phyloP scores from a whole-genome alignment of 768 basidiomycete species.

The Dacryopinax spathularia region DNA sequence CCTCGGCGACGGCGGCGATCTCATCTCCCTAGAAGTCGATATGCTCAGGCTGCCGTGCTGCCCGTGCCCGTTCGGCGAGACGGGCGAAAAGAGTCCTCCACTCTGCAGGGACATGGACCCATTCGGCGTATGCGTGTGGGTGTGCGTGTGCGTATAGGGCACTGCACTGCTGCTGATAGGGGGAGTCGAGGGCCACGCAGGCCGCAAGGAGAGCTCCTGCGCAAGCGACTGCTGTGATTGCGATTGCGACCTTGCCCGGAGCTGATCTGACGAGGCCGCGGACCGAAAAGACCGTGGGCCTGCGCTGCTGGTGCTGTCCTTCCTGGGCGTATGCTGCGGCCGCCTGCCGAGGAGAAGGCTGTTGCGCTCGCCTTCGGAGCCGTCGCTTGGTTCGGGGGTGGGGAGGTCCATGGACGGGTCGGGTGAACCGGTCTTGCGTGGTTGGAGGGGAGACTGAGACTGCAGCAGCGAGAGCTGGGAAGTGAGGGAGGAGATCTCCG shows the following conservation, averaged over 20 bases:
- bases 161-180: slow-evolving; percentile 11
- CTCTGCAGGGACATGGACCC: slow-evolving; percentile 6
- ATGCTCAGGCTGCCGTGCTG: background rate
- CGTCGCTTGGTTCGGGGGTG: background rate
- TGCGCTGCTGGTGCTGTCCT: slow-evolving; percentile 29
- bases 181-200: slow-evolving; percentile 23
- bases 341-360: background rate
- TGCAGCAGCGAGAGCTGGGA: slow-evolving; percentile 54
- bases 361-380: background rate
- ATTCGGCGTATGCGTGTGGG: background rate
- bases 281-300: slow-evolving; percentile 66
- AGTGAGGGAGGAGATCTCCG: slow-evolving; percentile 84
- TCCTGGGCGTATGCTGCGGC: background rate
- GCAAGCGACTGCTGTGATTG: slow-evolving; percentile 82
- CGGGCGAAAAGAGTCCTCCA: slow-evolving; percentile 60
- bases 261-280: slow-evolving; percentile 74
- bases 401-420: background rate
- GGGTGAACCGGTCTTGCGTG: background rate
- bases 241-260: slow-evolving; percentile 84
- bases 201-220: slow-evolving; percentile 49
- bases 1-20: background rate
- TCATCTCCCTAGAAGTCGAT: background rate
- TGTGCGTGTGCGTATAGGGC: no score
- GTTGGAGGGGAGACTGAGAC: slow-evolving; percentile 25
- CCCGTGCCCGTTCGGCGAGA: slow-evolving; percentile 42